Evolutionary conservation across 495 filamentous ascomycete genomes (phyloP).

Genomic region (Penicillium diatomitis): DNA sequence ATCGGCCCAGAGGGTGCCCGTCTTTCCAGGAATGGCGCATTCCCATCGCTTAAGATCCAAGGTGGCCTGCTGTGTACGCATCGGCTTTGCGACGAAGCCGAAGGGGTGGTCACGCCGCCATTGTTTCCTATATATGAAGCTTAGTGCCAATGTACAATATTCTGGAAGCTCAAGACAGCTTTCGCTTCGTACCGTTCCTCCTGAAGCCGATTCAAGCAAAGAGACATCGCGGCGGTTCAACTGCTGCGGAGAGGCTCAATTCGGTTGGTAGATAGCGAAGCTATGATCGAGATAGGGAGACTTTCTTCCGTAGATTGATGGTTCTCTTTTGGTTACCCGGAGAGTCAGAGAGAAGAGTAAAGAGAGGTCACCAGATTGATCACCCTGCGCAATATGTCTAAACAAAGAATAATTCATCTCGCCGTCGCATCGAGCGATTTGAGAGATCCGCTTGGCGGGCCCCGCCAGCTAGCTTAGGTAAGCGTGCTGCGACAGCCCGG

Average conservation of each 20-base stretch:
- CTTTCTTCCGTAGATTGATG: too few relatives aligned
- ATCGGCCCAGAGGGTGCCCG: conserved; percentile 94
- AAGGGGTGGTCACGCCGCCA: conserved; percentile 97
- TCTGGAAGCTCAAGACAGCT: background rate
- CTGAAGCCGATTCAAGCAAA: conserved; percentile 79
- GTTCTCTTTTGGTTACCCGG: background rate
- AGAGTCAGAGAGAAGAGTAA: background rate
- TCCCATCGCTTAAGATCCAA: conserved; percentile 94
- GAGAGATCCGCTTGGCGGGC: background rate
- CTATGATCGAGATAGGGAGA: background rate
- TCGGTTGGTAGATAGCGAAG: conserved; percentile 1
- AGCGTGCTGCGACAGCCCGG: background rate
- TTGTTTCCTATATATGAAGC: conserved; percentile 58
- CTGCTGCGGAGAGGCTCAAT: too few relatives aligned
- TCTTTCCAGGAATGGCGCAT: conserved; percentile 90
- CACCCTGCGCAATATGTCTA: background rate
- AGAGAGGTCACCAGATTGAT: background rate
- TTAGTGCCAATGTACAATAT: conserved; percentile 7
- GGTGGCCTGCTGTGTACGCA: conserved; percentile 67
- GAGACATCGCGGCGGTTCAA: conserved; percentile 50
- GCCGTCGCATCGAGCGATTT: background rate
- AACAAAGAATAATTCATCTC: too few relatives aligned
- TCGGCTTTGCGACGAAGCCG: conserved; percentile 88
- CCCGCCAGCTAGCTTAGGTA: conserved; percentile 3
- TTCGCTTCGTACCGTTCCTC: conserved; percentile 72